A percentile compares a stretch with the other conserved stretches of the same genome.
Evolutionary conservation across 768 basidiomycete species (phyloP).

Genomic region (Xanthoconium purpureum): DNA sequence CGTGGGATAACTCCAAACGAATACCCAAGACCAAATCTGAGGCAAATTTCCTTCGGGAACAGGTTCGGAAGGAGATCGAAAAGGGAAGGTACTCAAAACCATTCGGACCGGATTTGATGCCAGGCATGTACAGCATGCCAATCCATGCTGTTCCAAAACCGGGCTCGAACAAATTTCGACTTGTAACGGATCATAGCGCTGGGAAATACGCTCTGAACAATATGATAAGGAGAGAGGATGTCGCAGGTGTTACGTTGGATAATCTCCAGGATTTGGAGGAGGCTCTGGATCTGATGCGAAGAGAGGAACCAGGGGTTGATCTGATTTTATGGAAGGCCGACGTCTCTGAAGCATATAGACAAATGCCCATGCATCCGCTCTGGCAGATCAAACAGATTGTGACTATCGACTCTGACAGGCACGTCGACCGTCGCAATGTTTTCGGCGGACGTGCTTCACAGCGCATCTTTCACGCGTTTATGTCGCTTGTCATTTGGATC

Average conservation of each 20-base stretch:
- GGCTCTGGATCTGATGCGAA: not conserved
- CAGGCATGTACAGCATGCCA: slow-evolving; percentile 43
- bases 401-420: not conserved
- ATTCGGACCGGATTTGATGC: slow-evolving; percentile 28
- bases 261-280: not conserved
- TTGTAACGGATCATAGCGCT: not conserved
- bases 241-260: not conserved
- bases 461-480: not conserved
- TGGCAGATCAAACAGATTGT: not conserved
- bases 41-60: too few species aligned
- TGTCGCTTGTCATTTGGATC: not conserved
- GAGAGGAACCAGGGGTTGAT: not conserved
- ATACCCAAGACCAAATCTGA: too few species aligned
- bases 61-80: not conserved
- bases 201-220: not conserved
- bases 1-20: not conserved
- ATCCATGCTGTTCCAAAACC: slow-evolving; percentile 42
- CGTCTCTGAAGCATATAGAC: not conserved
- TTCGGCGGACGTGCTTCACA: not conserved
- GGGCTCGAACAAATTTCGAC: slow-evolving; percentile 33
- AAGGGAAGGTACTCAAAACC: not conserved
- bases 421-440: not conserved
- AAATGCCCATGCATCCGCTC: not conserved
- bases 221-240: not conserved
- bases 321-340: not conserved